These are phyloP conservation scores for Saposhnikovia divaricata DNA, from an alignment of 129 eudicot genomes.

Conservation along the genomic window DNA sequence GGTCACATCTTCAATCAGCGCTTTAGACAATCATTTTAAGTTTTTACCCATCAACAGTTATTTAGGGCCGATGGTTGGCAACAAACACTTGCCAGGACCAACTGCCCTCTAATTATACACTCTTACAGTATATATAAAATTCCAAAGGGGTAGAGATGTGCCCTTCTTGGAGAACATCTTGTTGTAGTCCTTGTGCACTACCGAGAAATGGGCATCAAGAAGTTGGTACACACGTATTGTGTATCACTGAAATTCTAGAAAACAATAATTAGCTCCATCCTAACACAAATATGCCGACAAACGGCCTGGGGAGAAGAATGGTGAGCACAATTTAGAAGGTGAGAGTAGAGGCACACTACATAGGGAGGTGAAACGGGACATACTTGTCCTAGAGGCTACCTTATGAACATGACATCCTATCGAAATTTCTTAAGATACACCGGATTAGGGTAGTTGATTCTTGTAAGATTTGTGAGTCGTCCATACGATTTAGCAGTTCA, in stretches of 20 bases:
- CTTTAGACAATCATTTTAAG: too few relatives aligned
- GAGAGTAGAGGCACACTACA: background rate
- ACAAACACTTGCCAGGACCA: too few relatives aligned
- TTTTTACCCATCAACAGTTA: too few relatives aligned
- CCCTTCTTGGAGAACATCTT: constrained; percentile 4
- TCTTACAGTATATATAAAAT: background rate
- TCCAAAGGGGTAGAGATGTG: background rate
- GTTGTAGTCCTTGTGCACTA: background rate
- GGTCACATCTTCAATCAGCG: too few relatives aligned
- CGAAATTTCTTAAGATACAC: too few relatives aligned
- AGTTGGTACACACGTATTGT: background rate
- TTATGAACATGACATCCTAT: background rate
- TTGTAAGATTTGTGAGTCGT: background rate
- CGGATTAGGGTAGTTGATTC: background rate
- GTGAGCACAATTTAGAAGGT: background rate
- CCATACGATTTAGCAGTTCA: background rate
- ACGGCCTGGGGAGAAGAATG: background rate
- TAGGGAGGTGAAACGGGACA: background rate
- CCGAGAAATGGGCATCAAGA: background rate
- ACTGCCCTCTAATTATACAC: background rate
- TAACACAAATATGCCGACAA: background rate
- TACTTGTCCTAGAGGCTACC: background rate
- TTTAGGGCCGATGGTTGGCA: too few relatives aligned
- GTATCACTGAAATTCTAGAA: background rate
- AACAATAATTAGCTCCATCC: background rate